phyloP scores from a whole-genome alignment of 2,329 filamentous ascomycete genomes.

The Botryotinia convoluta region DNA sequence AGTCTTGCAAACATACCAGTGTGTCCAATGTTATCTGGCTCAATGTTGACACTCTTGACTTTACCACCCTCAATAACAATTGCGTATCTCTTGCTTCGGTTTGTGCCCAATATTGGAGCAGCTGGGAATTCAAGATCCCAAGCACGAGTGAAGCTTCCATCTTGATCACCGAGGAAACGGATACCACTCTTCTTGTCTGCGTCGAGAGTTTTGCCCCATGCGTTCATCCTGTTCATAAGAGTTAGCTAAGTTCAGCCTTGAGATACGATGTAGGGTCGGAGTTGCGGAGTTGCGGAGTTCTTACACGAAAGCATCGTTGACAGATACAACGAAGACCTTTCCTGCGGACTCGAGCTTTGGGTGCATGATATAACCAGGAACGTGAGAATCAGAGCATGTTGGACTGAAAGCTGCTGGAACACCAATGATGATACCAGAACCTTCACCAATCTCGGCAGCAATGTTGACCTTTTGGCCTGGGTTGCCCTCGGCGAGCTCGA shows the following conservation, averaged over 20 bases:
- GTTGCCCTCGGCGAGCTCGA: conserved; percentile 75
- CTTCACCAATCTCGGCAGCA: conserved; percentile 63
- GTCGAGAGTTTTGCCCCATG: conserved; percentile 78
- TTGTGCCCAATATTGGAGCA: conserved; percentile 73
- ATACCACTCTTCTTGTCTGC: conserved; percentile 71
- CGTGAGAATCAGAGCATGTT: conserved; percentile 65
- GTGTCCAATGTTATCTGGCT: conserved; percentile 84
- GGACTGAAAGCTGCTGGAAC: conserved; percentile 78
- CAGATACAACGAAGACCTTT: conserved; percentile 82
- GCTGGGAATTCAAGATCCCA: conserved; percentile 82
- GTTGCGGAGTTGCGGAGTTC: conserved; percentile 35
- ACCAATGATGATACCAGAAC: conserved; percentile 78
- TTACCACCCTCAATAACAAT: conserved; percentile 80
- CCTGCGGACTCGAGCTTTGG: conserved; percentile 75
- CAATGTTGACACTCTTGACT: conserved; percentile 77
- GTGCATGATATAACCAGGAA: conserved; percentile 83
- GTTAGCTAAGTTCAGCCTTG: neutral
- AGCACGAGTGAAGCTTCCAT: conserved; percentile 75
- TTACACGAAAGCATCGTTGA: conserved; percentile 94
- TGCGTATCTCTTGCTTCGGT: conserved; percentile 84
- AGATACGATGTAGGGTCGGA: neutral
- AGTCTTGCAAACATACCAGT: conserved; percentile 38
- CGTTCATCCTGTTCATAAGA: conserved; percentile 67
- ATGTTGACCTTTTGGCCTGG: conserved; percentile 91
- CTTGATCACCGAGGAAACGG: conserved; percentile 83